phyloP scores from a whole-genome alignment of 2,329 filamentous ascomycete species.

The Fusarium pseudograminearum region DNA sequence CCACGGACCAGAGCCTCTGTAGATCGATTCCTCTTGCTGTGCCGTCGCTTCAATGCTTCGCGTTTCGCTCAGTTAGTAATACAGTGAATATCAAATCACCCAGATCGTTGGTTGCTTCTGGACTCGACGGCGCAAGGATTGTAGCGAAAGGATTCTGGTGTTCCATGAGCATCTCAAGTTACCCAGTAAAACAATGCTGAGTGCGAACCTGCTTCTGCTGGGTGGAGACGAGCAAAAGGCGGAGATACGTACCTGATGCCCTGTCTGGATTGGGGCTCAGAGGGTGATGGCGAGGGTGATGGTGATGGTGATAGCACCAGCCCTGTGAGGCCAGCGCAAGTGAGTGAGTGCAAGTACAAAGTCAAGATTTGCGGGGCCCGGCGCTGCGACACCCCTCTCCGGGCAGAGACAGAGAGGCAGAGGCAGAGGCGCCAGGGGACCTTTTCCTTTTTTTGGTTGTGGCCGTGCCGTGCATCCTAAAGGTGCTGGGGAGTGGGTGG shows the following conservation, averaged over 20 bases:
- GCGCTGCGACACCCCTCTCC: slow-evolving; percentile 21
- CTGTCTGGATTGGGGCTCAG: slow-evolving; percentile 32
- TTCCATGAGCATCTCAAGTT: slow-evolving; percentile 12
- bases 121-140: slow-evolving; percentile 10
- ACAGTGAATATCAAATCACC: background rate
- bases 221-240: slow-evolving; percentile 34
- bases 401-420: background rate
- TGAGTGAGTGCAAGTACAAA: slow-evolving; percentile 10
- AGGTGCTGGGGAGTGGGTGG: slow-evolving; percentile 9
- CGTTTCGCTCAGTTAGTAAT: slow-evolving; percentile 6
- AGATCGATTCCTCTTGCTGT: background rate
- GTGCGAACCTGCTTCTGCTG: slow-evolving; percentile 20
- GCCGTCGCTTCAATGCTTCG: background rate
- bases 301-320: slow-evolving; percentile 36
- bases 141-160: slow-evolving; percentile 22
- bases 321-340: slow-evolving; percentile 44
- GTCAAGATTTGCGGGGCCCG: slow-evolving; percentile 19
- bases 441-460: slow-evolving; percentile 42
- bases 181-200: slow-evolving; percentile 16
- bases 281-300: slow-evolving; percentile 13
- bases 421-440: slow-evolving; percentile 16
- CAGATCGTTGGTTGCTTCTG: background rate
- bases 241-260: slow-evolving; percentile 36
- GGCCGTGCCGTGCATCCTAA: slow-evolving; percentile 31
- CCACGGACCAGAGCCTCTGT: background rate